Base-by-base conservation (phyloP, 2,329 filamentous ascomycete genomes). In the Verticillium tricorpus region DNA sequence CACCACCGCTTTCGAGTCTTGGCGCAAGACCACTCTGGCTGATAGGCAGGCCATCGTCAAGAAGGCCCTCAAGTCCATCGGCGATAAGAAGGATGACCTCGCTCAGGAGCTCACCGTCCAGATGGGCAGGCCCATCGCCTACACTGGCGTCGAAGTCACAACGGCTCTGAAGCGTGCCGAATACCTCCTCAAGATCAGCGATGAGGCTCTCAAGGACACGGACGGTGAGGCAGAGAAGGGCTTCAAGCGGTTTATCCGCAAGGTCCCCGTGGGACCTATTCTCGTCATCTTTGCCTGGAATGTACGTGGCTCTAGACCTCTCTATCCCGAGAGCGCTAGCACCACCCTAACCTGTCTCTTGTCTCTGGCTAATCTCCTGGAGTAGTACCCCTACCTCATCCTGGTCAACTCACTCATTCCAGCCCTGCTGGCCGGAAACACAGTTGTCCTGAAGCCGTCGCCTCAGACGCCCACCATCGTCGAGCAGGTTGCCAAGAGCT, bases 261-360 rank as follows among this genome's bases (percentile, higher is more conserved):
- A 96, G 77, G 86, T 92, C 9, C 92, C 94, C 0, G 85, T 97
- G 59, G 94, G 94, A 1, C 92, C 93, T 12, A 90, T 95, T 17
- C 82, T 98, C 63, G 84, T 97, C 67, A 86, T 98, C 64, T 97
- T 97, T 77, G 90, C 94, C 0, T 98, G 94, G 94, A 98, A 98
- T 78, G 93, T 95, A 77, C 78, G 92, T 76, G 59, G 37, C 60
- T 52, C 56, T 31, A 22, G 2, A 11, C 57, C 34, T 19, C n/a
- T 45, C n/a, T 39, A 39, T 22, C 25, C 55, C 35, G 54, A 52
- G 34, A 28, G 14, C 34, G 34, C 34, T 35, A 35, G 34, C 34
- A 17, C 40, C 22, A 28, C 9, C 22, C 8, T 22, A 28, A 31
- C 39, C 22, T 32, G 55, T 14, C 52, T 52, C 25, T 9, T 45